Evolutionary conservation across 2,329 filamentous ascomycete species (phyloP).

Genomic region (Neopestalotiopsis clavispora): DNA sequence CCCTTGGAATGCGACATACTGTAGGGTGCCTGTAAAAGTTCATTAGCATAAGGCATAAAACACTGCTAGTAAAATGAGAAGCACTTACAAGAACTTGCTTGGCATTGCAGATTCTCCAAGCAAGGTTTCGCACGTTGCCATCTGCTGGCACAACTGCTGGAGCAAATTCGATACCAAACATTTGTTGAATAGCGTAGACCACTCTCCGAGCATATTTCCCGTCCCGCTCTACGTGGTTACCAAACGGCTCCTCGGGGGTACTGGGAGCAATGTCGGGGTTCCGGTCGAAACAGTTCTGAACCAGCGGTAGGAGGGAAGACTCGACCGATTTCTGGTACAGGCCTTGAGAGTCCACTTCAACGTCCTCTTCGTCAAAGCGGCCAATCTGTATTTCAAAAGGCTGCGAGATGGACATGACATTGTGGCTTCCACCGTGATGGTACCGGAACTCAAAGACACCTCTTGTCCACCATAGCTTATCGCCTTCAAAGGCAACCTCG

Average conservation of each 20-base stretch:
- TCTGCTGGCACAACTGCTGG: constrained; percentile 91
- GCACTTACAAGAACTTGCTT: constrained; percentile 86
- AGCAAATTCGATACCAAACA: constrained; percentile 97
- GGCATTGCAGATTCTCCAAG: constrained; percentile 93
- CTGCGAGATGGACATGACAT: constrained; percentile 90
- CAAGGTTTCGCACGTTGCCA: constrained; percentile 86
- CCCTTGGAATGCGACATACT: constrained; percentile 72
- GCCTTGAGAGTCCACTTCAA: constrained; percentile 62
- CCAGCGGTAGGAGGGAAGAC: constrained; percentile 76
- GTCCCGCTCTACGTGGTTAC: constrained; percentile 82
- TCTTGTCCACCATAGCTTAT: constrained; percentile 97
- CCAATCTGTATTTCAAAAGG: constrained; percentile 90
- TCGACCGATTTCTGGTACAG: constrained; percentile 75
- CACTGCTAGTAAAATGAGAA: not conserved
- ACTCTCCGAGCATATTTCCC: constrained; percentile 88
- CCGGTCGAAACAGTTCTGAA: constrained; percentile 91
- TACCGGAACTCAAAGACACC: constrained; percentile 97
- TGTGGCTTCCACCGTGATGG: constrained; percentile 91
- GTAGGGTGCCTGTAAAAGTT: constrained; percentile 63
- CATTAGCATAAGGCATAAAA: constrained; percentile 18
- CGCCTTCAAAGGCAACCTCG: constrained; percentile 85
- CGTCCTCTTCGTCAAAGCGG: constrained; percentile 78
- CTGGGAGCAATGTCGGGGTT: constrained; percentile 89
- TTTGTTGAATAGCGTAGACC: constrained; percentile 92
- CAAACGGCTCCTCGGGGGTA: constrained; percentile 80